These are phyloP conservation scores for Myxozyma kluyveri DNA, from an alignment of 805 yeast genomes.

Conservation along the genomic window DNA sequence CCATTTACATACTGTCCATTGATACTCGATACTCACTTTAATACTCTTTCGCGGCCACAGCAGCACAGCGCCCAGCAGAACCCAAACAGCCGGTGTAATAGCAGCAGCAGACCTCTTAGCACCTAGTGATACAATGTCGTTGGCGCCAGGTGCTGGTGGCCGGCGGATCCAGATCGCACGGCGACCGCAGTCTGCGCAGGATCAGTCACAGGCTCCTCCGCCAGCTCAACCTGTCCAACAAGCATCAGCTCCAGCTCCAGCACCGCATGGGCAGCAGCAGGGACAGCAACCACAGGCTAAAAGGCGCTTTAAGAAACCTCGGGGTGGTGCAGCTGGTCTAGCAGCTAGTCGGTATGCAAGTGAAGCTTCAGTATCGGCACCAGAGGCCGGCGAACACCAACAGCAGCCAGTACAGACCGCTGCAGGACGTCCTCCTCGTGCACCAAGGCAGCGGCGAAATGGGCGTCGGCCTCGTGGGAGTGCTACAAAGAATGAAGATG, in stretches of 20 bases:
- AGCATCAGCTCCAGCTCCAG: background rate
- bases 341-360: background rate
- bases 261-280: background rate
- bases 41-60: too few relatives aligned
- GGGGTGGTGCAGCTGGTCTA: too few relatives aligned
- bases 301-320: too few relatives aligned
- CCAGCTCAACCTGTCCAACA: background rate
- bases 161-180: background rate
- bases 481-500: conserved; percentile 13
- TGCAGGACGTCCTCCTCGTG: conserved; percentile 10
- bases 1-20: too few relatives aligned
- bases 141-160: too few relatives aligned
- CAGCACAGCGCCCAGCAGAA: too few relatives aligned
- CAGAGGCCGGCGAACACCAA: conserved; percentile 5
- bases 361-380: background rate
- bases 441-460: background rate
- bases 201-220: background rate
- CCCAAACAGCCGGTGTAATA: too few relatives aligned
- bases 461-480: background rate
- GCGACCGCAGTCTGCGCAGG: background rate
- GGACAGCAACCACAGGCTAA: too few relatives aligned
- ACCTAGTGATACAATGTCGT: too few relatives aligned
- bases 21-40: too few relatives aligned
- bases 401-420: conserved; percentile 11
- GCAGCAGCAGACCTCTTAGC: too few relatives aligned